These are phyloP conservation scores for Eucalyptus brandiana DNA, from an alignment of 345 rosid species.

Conservation along the genomic window DNA sequence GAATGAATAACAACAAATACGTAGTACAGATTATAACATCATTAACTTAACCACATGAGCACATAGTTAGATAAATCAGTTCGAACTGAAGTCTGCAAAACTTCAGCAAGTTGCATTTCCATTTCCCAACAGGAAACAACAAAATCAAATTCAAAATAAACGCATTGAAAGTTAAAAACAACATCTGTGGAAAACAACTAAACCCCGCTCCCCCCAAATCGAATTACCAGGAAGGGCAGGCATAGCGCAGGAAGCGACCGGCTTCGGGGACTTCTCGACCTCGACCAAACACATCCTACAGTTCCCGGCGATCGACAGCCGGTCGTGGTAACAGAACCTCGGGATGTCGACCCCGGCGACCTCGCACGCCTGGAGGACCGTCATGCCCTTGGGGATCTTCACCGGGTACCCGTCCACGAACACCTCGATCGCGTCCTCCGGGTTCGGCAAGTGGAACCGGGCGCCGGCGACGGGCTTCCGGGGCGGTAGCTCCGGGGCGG, in stretches of 20 bases:
- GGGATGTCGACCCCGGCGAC: constrained; percentile 99
- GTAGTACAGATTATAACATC: not conserved
- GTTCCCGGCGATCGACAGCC: constrained; percentile 94
- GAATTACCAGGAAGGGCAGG: constrained; percentile 89
- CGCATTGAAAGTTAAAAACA: not conserved
- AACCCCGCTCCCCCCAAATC: not conserved
- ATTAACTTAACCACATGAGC: not conserved
- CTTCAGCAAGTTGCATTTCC: not conserved
- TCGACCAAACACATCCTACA: constrained; percentile 99
- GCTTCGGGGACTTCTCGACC: constrained; percentile 99
- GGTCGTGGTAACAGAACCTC: constrained; percentile 83
- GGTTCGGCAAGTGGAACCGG: constrained; percentile 62
- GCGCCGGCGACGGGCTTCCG: constrained; percentile 80
- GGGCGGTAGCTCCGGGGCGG: constrained; percentile 36
- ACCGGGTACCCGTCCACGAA: constrained; percentile 89
- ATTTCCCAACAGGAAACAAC: not conserved
- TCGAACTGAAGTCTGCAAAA: not conserved
- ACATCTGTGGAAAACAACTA: not conserved
- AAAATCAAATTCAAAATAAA: not conserved
- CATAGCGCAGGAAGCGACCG: constrained; percentile 99
- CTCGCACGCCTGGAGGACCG: constrained; percentile 96
- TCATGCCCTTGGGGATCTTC: constrained; percentile 94
- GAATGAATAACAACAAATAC: not conserved
- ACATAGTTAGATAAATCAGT: not conserved
- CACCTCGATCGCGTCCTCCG: constrained; percentile 97